Conservation (phyloP, 106 monocot genomes). For the Posidonia australis region DNA sequence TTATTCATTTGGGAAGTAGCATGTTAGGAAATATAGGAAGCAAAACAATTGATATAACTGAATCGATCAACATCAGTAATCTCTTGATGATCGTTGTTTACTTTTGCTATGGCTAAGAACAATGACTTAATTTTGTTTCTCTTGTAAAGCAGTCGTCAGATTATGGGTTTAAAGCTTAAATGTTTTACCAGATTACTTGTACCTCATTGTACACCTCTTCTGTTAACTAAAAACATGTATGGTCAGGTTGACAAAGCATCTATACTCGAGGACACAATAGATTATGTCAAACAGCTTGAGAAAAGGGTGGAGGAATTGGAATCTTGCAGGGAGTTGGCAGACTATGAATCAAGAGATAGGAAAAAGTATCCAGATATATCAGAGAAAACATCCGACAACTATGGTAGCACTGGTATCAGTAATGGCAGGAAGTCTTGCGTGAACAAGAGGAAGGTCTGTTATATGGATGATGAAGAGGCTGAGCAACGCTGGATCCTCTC, state of each 20-base stretch:
- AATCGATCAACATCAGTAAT: no score
- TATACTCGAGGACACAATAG: slow-evolving; percentile 55
- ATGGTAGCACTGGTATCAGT: slow-evolving; percentile 18
- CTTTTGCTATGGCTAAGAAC: no score
- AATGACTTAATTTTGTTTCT: no score
- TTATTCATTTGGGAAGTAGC: no score
- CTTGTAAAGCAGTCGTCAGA: no score
- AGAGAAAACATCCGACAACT: slow-evolving; percentile 67
- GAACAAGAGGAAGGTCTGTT: slow-evolving; percentile 41
- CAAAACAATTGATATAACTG: no score
- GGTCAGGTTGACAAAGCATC: slow-evolving; percentile 69
- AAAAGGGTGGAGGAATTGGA: slow-evolving; percentile 62
- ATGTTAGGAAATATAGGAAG: no score
- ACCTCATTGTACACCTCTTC: no score
- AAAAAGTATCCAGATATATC: slow-evolving; percentile 35
- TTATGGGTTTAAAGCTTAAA: no score
- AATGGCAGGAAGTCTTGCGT: slow-evolving; percentile 9
- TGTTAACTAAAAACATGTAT: no score
- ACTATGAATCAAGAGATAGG: slow-evolving; percentile 15
- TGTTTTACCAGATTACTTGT: no score
- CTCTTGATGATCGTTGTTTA: no score
- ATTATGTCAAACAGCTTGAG: slow-evolving; percentile 72
- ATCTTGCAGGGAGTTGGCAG: slow-evolving; percentile 24
- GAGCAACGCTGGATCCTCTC: slow-evolving; percentile 21
- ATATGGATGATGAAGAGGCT: slow-evolving; percentile 14